Conservation (phyloP, 148 eudicot species). For the Diospyros lotus region DNA sequence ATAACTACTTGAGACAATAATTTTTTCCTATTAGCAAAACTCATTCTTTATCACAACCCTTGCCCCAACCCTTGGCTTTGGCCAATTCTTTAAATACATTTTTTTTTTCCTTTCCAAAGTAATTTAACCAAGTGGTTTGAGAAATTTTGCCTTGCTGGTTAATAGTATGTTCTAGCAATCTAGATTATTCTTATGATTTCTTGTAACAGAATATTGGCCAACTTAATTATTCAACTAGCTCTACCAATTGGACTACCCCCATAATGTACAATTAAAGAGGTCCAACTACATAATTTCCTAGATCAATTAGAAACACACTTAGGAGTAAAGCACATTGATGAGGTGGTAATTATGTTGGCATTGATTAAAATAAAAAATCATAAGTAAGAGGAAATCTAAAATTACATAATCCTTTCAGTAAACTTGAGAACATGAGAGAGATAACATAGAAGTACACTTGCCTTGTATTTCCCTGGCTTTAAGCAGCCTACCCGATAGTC, state of each 20-base stretch:
- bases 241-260: not conserved
- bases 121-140: no score
- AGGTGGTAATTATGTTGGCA: not conserved
- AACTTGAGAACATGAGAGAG: not conserved
- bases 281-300: not conserved
- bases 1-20: no score
- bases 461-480: slow-evolving; percentile 93
- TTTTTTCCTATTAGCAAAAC: no score
- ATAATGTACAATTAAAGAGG: not conserved
- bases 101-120: no score
- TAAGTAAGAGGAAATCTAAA: not conserved
- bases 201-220: no score
- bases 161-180: no score
- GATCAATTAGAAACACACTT: not conserved
- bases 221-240: not conserved
- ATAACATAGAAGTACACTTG: slow-evolving; percentile 14
- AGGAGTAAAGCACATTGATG: not conserved
- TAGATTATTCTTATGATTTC: no score
- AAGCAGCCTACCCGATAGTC: slow-evolving; percentile 84
- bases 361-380: not conserved
- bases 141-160: no score
- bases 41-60: no score
- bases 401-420: not conserved
- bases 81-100: no score
- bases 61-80: no score